phyloP scores from a whole-genome alignment of 148 eudicot genomes.

The Camellia japonica region DNA sequence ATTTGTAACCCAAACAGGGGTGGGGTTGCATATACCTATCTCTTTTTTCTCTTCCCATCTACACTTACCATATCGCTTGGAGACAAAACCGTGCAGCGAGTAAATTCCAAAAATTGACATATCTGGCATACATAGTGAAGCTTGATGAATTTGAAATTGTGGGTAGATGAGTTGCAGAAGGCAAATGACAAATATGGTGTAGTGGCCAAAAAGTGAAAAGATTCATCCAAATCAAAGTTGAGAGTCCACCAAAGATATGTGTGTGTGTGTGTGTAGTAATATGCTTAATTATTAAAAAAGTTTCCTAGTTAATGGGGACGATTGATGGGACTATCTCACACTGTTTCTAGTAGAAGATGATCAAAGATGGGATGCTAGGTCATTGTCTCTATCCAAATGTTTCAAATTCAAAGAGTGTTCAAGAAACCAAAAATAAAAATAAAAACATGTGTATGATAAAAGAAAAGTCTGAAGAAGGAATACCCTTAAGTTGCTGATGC shows the following conservation, averaged over 20 bases:
- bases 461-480: not conserved
- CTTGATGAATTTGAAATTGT: not conserved
- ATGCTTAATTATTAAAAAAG: not conserved
- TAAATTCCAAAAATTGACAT: not conserved
- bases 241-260: not conserved
- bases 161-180: not conserved
- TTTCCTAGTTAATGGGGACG: not conserved
- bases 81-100: no score
- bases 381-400: constrained; percentile 19
- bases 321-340: not conserved
- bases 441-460: not conserved
- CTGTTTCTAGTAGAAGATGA: not conserved
- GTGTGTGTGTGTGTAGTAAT: not conserved
- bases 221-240: not conserved
- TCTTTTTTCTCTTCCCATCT: no score
- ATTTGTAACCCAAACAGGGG: no score
- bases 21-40: no score
- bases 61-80: no score
- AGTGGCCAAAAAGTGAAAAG: not conserved
- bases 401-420: not conserved
- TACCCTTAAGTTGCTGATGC: not conserved
- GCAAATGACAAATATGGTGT: not conserved
- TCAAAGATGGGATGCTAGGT: constrained; percentile 15
- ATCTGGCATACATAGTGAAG: not conserved
- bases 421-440: not conserved